Base-by-base conservation (phyloP, 2,329 filamentous ascomycete species). In the Trichoderma koningii region DNA sequence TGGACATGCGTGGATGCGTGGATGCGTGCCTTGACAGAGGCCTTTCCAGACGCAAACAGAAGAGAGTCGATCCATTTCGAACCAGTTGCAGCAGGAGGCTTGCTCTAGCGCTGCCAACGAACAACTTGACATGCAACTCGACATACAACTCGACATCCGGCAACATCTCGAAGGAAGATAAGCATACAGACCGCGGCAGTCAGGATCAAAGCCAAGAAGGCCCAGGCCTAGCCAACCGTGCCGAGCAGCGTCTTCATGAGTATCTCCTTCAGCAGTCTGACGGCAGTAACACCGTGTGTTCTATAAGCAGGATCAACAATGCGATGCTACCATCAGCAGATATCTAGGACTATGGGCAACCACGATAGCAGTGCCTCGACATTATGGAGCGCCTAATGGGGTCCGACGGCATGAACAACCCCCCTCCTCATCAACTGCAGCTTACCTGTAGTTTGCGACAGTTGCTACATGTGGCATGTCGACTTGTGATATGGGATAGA, bases 401-500 rank as follows among this genome's bases (percentile, higher is more conserved):
- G 59, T 63, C 59, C 42, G 59, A 55, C 59, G 26, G 59, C 59
- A 63, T 63, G 26, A 38, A 38, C 34, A 38, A 38, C 3, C 34
- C 59, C 23, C 48, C 38, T 51, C 42, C 34, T 38, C 45, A 26
- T 62, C 41, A 12, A 44, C 47, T 19, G 47, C 55, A 42, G 26
- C 55, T 57, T 45, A 30, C 23, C 19, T 28, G 55, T 52, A 38
- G 59, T 52, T 44, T 53, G 17, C 15, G 28, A 34, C 50, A 34
- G 38, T 23, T 23, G 34, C 12, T 14, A 38, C 48, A 23, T 34
- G 28, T 30, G 38, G 47, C 47, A 34, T 52, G 19, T 14, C 47
- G 7, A 44, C 17, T 61, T 44, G 23, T 28, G 47, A 61, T 17
- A 42, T 30, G 47, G 23, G n/a, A 44, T 21, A 42, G 34, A 34